These are phyloP conservation scores for Aspergillus brunneoviolaceus DNA, from an alignment of 2,329 filamentous ascomycete genomes.

Conservation along the genomic window DNA sequence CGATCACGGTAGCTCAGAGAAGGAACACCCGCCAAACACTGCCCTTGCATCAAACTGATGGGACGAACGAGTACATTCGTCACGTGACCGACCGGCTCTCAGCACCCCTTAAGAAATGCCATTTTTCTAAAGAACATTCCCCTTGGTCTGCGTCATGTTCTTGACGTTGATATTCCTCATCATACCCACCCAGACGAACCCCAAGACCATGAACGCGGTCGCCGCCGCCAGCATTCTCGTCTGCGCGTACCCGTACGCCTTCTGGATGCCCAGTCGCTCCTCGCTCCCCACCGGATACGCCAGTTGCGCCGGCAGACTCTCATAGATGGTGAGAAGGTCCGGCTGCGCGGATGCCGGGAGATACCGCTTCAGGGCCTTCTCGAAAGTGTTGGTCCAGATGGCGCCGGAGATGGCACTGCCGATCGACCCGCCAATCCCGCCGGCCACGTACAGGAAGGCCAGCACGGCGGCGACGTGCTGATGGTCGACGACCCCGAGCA, in stretches of 20 bases:
- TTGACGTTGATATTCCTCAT: conserved; percentile 53
- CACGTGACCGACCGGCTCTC: no score
- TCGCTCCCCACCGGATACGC: conserved; percentile 43
- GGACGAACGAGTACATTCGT: no score
- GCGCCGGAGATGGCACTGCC: conserved; percentile 33
- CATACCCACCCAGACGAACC: conserved; percentile 46
- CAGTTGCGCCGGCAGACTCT: conserved; percentile 14
- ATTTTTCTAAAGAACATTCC: conserved; percentile 35
- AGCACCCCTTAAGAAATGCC: no score
- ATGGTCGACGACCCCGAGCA: conserved; percentile 56
- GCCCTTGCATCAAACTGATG: no score
- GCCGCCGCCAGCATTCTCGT: conserved; percentile 54
- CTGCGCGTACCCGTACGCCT: conserved; percentile 59
- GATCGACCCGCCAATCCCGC: not conserved
- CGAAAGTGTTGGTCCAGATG: conserved; percentile 62
- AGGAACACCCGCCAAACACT: no score
- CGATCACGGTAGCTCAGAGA: no score
- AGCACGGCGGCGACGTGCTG: conserved; percentile 57
- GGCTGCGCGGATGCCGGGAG: conserved; percentile 49
- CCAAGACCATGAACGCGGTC: conserved; percentile 44
- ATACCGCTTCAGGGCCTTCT: conserved; percentile 44
- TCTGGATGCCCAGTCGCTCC: conserved; percentile 58
- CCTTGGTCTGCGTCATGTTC: conserved; percentile 53
- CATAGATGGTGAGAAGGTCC: conserved; percentile 14
- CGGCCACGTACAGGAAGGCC: conserved; percentile 56